Evolutionary conservation across 1,139 yeast species (phyloP).

Genomic region (Geotrichum klebahnii): DNA sequence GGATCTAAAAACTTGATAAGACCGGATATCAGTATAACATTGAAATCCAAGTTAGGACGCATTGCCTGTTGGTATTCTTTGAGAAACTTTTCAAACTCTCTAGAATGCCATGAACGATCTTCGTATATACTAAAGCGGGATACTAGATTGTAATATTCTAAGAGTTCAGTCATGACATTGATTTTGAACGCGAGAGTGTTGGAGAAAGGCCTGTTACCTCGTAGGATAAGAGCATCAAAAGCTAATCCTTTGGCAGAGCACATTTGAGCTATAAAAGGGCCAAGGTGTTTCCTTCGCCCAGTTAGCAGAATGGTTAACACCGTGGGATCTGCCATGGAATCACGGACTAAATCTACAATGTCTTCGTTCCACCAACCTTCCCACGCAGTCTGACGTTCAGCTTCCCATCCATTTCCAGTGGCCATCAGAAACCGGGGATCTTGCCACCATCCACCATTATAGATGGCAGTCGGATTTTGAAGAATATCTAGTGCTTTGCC

Average conservation of each 20-base stretch:
- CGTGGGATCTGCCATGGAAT: constrained; percentile 38
- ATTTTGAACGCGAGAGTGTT: constrained; percentile 41
- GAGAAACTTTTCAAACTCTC: constrained; percentile 38
- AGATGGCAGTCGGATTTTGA: constrained; percentile 32
- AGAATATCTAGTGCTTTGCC: constrained; percentile 34
- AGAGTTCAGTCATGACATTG: constrained; percentile 38
- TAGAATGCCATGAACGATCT: constrained; percentile 42
- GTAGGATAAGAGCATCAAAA: constrained; percentile 43
- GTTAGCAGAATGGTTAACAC: constrained; percentile 44
- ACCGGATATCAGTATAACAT: constrained; percentile 35
- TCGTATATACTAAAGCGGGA: constrained; percentile 42
- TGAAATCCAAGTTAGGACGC: constrained; percentile 30
- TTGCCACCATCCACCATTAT: constrained; percentile 49
- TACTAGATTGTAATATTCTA: constrained; percentile 35
- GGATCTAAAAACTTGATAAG: constrained; percentile 35
- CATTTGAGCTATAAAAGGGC: constrained; percentile 33
- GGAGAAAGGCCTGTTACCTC: constrained; percentile 26
- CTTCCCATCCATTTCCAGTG: constrained; percentile 39
- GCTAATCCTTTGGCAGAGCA: constrained; percentile 32
- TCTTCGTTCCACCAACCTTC: constrained; percentile 45
- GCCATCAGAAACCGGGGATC: constrained; percentile 39
- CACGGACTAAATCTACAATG: constrained; percentile 37
- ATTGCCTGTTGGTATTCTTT: constrained; percentile 33
- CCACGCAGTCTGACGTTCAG: constrained; percentile 34
- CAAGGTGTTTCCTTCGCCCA: constrained; percentile 41